These are phyloP conservation scores for Gracilariopsis chorda DNA, from an alignment of 23 red algal genomes.

Conservation along the genomic window DNA sequence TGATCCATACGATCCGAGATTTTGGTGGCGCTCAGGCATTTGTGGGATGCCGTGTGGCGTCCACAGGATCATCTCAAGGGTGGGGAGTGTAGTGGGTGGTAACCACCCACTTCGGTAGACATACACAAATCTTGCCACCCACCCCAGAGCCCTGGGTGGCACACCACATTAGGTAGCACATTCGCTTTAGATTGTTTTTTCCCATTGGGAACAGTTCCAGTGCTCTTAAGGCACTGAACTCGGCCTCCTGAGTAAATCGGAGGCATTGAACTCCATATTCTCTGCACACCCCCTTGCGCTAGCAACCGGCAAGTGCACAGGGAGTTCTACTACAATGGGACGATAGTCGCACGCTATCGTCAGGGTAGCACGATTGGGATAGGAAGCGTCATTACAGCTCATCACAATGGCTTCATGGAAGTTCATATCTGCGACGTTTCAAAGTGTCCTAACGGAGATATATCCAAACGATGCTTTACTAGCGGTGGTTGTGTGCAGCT, in stretches of 20 bases:
- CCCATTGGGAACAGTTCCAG: too few species aligned
- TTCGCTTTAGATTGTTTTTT: too few species aligned
- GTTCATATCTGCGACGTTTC: constrained; percentile 13
- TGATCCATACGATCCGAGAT: background rate
- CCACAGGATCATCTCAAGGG: background rate
- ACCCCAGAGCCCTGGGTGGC: too few species aligned
- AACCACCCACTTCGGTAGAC: too few species aligned
- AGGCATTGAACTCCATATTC: too few species aligned
- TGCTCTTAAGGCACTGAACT: too few species aligned
- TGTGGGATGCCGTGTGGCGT: background rate
- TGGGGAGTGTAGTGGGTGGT: too few species aligned
- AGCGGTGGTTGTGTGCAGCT: background rate
- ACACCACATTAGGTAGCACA: too few species aligned
- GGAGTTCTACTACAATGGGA: constrained; percentile 6
- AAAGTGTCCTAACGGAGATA: background rate
- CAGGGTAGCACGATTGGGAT: background rate
- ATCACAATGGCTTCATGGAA: background rate
- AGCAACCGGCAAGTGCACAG: too few species aligned
- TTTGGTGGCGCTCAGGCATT: constrained; percentile 35
- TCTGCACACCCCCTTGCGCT: too few species aligned
- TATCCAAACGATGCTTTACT: background rate
- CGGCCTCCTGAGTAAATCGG: too few species aligned
- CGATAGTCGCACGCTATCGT: background rate
- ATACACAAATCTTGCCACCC: too few species aligned
- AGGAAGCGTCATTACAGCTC: background rate